Evolutionary conservation across 495 filamentous ascomycete genomes (phyloP), one percentile per base, ranked within the genome.

Genomic region (Penicillium subrubescens): DNA sequence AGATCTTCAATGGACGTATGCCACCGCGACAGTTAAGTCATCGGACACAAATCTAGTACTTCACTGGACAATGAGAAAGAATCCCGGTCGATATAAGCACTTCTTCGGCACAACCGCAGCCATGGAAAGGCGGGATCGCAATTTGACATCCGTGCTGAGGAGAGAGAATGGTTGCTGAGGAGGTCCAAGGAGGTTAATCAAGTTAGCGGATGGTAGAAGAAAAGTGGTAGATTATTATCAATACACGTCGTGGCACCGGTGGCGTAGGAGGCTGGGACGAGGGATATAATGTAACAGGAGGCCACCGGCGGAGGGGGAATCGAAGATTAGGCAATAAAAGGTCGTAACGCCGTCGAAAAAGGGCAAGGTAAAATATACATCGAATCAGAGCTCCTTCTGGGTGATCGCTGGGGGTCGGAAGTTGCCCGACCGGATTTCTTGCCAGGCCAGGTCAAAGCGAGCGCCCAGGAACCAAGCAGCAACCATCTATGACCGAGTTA

Each of bases 81-180:
- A 58, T 57, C 68, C 70, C 46, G 52, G 17, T 81, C 70, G 51
- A 84, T 89, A 75, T 89, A 74, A 88, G 87, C 87, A 89, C 87
- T 83, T 88, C 86, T 89, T 94, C 91, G 93, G 93, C 93, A 92
- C 93, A 94, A 92, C 88, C 82, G 80, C 87, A 92, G 91, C 86
- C 91, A 97, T 90, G 77, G 81, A 84, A 80, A 71, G 83, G 82
- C 89, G 83, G 86, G 83, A 90, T 92, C 92, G 93, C 87, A 97
- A 96, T 96, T 96, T 97, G 93, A 96, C 93, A 97, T 96, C 91
- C 89, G 92, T 96, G 93, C 93, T 94, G 74, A 66, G 27, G 1
- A 19, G 44, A 51, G 23, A 15, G 29, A 17, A 48, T 23, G 15
- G 14, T 19, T 46, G 21, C 10, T 31, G 31, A 10, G 17, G 8